Conservation (phyloP, 495 filamentous ascomycete genomes). For the Pyrenula aspistea region DNA sequence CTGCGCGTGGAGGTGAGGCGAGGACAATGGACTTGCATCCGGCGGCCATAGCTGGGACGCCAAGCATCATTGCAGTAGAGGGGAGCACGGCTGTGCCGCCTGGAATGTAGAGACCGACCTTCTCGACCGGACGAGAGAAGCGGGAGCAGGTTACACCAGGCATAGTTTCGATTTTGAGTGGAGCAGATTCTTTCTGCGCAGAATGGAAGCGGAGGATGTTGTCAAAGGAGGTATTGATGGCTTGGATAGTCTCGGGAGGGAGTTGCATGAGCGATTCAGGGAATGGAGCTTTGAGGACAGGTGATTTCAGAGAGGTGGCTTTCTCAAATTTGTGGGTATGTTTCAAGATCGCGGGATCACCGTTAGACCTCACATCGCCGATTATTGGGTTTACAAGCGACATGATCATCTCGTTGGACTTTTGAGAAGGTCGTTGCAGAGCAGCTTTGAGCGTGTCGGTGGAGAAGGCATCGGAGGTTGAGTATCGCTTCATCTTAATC, state of each 20-base stretch:
- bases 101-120: constrained; percentile 89
- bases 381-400: constrained; percentile 84
- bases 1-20: constrained; percentile 78
- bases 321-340: constrained; percentile 98
- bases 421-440: constrained; percentile 81
- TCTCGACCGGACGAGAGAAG: constrained; percentile 84
- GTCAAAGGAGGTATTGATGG: constrained; percentile 86
- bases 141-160: constrained; percentile 90
- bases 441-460: constrained; percentile 50
- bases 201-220: constrained; percentile 92
- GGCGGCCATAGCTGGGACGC: constrained; percentile 92
- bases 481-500: constrained; percentile 71
- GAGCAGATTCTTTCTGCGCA: constrained; percentile 65
- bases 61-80: constrained; percentile 93
- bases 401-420: constrained; percentile 81
- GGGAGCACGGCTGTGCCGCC: constrained; percentile 93
- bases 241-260: constrained; percentile 64
- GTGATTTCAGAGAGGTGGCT: constrained; percentile 77
- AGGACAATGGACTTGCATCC: constrained; percentile 94
- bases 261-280: constrained; percentile 74
- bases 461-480: constrained; percentile 46
- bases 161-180: constrained; percentile 87
- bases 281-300: constrained; percentile 82
- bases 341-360: constrained; percentile 75
- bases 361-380: constrained; percentile 63